Conservation (phyloP, 805 yeast species). For the Tetrapisispora phaffii region DNA sequence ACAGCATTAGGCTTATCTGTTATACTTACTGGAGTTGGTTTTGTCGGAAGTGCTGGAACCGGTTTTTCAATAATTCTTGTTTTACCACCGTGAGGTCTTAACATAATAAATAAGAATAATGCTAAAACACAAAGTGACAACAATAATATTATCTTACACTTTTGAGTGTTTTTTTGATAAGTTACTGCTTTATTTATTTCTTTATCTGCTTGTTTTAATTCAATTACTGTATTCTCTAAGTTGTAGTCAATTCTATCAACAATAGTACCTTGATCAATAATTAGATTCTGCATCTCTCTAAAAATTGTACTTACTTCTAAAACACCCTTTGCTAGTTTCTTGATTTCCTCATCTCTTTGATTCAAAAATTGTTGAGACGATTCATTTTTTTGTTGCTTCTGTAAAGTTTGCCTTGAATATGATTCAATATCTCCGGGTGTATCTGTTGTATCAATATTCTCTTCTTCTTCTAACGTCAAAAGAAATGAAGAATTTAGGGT, state of each 20-base stretch:
- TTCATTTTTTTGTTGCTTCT: conserved; percentile 18
- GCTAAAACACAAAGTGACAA: conserved; percentile 62
- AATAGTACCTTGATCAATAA: conserved; percentile 91
- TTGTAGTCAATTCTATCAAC: conserved; percentile 92
- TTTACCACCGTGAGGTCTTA: conserved; percentile 41
- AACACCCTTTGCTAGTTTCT: conserved; percentile 86
- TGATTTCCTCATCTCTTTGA: conserved; percentile 83
- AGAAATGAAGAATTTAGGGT: conserved; percentile 17
- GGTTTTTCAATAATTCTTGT: background rate
- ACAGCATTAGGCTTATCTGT: background rate
- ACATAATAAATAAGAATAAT: conserved; percentile 56
- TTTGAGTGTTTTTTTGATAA: conserved; percentile 82
- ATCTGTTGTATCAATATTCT: conserved; percentile 14
- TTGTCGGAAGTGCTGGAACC: background rate
- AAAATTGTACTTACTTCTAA: conserved; percentile 88
- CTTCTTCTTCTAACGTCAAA: conserved; percentile 27
- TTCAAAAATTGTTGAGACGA: conserved; percentile 19
- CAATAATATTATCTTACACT: conserved; percentile 77
- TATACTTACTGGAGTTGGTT: background rate
- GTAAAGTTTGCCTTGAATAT: conserved; percentile 28
- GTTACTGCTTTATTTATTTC: conserved; percentile 67
- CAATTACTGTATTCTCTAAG: conserved; percentile 65
- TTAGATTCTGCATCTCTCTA: conserved; percentile 82
- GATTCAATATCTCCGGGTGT: conserved; percentile 26
- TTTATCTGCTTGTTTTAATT: conserved; percentile 65